Percentiles rank a stretch among this genome's conserved stretches.
These are phyloP conservation scores for Leucosporidium creatinivorum DNA, from an alignment of 768 basidiomycete species.

Conservation along the genomic window DNA sequence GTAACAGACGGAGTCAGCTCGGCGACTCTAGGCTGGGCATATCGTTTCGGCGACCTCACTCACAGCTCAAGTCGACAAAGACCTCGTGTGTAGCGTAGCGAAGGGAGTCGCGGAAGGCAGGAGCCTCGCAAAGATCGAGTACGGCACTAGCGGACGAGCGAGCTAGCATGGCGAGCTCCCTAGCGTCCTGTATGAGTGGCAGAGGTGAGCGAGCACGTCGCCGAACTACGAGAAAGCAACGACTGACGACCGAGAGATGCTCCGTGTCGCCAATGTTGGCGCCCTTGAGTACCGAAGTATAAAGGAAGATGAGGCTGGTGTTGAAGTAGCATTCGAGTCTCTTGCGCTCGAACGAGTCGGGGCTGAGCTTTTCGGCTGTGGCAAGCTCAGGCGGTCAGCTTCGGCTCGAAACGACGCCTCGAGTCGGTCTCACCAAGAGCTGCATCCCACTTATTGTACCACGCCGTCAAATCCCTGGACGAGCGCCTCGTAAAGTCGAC, in stretches of 20 bases:
- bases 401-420: neutral
- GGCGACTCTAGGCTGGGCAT: neutral
- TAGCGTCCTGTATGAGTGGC: neutral
- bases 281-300: neutral
- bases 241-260: neutral
- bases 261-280: neutral
- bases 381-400: neutral
- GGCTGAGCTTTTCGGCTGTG: neutral
- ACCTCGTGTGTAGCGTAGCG: slow-evolving; percentile 89
- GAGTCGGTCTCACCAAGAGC: neutral
- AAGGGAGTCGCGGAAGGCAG: slow-evolving; percentile 60
- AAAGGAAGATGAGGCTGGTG: slow-evolving; percentile 2
- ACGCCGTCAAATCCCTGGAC: neutral
- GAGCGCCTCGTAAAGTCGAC: neutral
- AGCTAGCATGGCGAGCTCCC: slow-evolving; percentile 3
- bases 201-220: neutral
- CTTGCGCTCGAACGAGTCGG: slow-evolving; percentile 9
- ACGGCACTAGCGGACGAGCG: neutral
- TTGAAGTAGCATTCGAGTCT: neutral
- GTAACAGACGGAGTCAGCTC: neutral
- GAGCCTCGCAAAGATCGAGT: neutral
- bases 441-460: slow-evolving; percentile 2
- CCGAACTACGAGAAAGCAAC: neutral
- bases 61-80: slow-evolving; percentile 71
- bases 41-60: neutral